phyloP scores from a whole-genome alignment of 2,329 filamentous ascomycete genomes.

The Talaromyces funiculosus region DNA sequence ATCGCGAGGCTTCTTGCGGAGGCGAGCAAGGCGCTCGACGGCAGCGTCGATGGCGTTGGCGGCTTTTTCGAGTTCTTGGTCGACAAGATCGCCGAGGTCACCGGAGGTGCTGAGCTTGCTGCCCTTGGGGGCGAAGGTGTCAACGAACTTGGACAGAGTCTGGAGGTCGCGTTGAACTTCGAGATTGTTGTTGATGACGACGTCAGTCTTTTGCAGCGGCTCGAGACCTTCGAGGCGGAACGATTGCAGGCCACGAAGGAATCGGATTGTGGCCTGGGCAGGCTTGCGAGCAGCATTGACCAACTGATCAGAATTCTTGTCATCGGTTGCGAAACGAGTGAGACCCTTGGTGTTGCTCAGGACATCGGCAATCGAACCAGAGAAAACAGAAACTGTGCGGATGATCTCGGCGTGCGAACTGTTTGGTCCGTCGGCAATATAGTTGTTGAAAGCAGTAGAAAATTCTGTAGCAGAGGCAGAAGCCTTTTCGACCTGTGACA shows the following conservation, averaged over 20 bases:
- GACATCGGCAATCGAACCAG: conserved; percentile 86
- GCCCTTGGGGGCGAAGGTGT: conserved; percentile 83
- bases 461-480: conserved; percentile 94
- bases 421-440: conserved; percentile 92
- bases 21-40: conserved; percentile 77
- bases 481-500: conserved; percentile 96
- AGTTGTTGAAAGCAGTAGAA: conserved; percentile 96
- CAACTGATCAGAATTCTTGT: conserved; percentile 86
- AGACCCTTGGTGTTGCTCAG: conserved; percentile 96
- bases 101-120: conserved; percentile 72
- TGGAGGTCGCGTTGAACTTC: conserved; percentile 94
- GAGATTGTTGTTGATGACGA: conserved; percentile 95
- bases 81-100: conserved; percentile 88
- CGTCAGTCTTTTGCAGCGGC: conserved; percentile 85
- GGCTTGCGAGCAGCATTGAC: conserved; percentile 77
- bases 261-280: conserved; percentile 80
- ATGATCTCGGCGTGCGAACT: conserved; percentile 87
- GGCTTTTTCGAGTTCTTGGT: conserved; percentile 84
- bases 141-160: conserved; percentile 86
- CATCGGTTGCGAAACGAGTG: conserved; percentile 84
- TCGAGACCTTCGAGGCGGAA: conserved; percentile 90
- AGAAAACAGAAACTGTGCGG: conserved; percentile 82
- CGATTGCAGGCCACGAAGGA: conserved; percentile 90
- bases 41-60: conserved; percentile 93
- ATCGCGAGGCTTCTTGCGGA: conserved; percentile 94